Conservation (phyloP, 176 grass and related monocot species). For the Tillandsia fasciculata region DNA sequence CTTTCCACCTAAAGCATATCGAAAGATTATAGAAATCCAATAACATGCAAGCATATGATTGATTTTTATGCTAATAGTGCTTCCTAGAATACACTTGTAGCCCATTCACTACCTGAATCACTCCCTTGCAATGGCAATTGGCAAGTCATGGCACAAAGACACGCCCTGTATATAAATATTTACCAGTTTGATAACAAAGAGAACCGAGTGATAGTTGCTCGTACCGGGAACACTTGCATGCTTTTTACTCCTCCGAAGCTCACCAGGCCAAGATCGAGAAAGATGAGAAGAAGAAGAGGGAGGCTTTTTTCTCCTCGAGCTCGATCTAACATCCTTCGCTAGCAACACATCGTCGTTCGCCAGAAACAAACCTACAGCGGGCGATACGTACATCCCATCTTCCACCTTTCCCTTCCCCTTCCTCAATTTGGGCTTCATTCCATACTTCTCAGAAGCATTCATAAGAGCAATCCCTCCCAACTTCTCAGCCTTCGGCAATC, state of each 20-base stretch:
- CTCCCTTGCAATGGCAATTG: too few species aligned
- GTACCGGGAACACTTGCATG: background rate
- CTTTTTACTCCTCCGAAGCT: background rate
- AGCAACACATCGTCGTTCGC: background rate
- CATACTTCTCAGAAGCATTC: too few species aligned
- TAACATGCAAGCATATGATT: background rate
- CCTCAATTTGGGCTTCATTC: background rate
- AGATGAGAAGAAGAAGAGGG: too few species aligned
- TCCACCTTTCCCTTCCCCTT: background rate
- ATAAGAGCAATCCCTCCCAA: too few species aligned
- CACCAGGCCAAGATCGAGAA: too few species aligned
- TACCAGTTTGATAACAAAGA: too few species aligned
- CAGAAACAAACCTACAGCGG: background rate
- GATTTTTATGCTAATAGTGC: background rate
- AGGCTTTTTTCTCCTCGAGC: background rate
- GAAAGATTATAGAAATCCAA: conserved; percentile 3
- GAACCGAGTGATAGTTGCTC: background rate
- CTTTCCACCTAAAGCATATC: conserved; percentile 55
- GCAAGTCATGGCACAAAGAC: too few species aligned
- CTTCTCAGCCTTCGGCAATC: too few species aligned
- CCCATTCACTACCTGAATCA: too few species aligned
- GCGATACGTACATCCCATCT: background rate
- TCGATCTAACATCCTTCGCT: background rate
- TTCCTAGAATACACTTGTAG: background rate
- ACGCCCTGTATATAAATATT: too few species aligned